A percentile compares a stretch with the other conserved stretches of the same genome.
phyloP scores from a whole-genome alignment of 805 yeast species.

The Saturnispora sanitii region DNA sequence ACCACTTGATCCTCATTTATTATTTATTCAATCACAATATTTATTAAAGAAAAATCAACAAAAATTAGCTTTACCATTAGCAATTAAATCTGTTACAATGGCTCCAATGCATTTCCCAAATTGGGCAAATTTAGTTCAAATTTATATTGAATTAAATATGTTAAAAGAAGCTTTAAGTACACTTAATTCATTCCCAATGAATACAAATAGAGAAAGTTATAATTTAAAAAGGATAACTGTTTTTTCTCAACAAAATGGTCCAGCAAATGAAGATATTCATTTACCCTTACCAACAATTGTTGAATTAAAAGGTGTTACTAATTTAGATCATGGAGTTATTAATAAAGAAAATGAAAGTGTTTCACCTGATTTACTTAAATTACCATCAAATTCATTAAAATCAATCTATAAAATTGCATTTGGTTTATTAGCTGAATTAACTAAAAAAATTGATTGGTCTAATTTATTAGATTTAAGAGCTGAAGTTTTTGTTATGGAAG shows the following conservation, averaged over 20 bases:
- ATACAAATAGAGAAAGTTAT: slow-evolving; percentile 58
- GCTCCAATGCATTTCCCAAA: slow-evolving; percentile 69
- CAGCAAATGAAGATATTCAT: slow-evolving; percentile 47
- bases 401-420: slow-evolving; percentile 50
- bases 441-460: slow-evolving; percentile 69
- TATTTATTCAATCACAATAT: slow-evolving; percentile 49
- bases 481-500: slow-evolving; percentile 59
- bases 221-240: slow-evolving; percentile 42
- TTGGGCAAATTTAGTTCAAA: slow-evolving; percentile 59
- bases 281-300: slow-evolving; percentile 72
- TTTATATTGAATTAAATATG: slow-evolving; percentile 53
- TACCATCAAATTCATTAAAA: slow-evolving; percentile 63
- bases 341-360: slow-evolving; percentile 55
- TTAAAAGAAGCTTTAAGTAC: slow-evolving; percentile 65
- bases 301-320: slow-evolving; percentile 56
- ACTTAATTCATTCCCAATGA: slow-evolving; percentile 76
- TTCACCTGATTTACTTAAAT: slow-evolving; percentile 40
- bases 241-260: slow-evolving; percentile 28
- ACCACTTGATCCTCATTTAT: slow-evolving; percentile 46
- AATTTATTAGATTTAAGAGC: slow-evolving; percentile 47
- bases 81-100: slow-evolving; percentile 55
- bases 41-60: slow-evolving; percentile 41
- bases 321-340: slow-evolving; percentile 55
- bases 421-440: slow-evolving; percentile 52
- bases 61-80: slow-evolving; percentile 50